Percentiles rank a stretch among this genome's conserved stretches.
These are phyloP conservation scores for Voacanga thouarsii DNA, from an alignment of 257 asterid genomes.

Conservation along the genomic window DNA sequence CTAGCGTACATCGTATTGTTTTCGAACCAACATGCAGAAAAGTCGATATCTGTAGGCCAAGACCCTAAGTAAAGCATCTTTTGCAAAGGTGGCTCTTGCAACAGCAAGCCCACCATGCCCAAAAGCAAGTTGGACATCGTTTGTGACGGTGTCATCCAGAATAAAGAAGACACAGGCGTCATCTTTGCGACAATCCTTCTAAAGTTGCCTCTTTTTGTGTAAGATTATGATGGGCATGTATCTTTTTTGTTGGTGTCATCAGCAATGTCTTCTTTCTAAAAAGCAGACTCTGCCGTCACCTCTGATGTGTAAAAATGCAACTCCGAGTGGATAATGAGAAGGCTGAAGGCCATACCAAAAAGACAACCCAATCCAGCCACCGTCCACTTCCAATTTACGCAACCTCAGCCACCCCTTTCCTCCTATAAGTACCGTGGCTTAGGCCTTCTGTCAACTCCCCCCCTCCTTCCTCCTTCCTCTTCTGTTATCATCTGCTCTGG, in stretches of 20 bases:
- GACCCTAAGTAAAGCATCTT: background rate
- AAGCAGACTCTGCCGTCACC: slow-evolving; percentile 29
- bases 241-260: slow-evolving; percentile 33
- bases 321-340: slow-evolving; percentile 41
- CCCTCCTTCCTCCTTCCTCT: slow-evolving; percentile 11
- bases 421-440: background rate
- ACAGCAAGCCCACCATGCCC: slow-evolving; percentile 9
- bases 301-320: slow-evolving; percentile 43
- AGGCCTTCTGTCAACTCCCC: slow-evolving; percentile 31
- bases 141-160: background rate
- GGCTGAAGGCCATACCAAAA: slow-evolving; percentile 36
- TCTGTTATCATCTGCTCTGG: background rate
- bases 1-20: no score
- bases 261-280: slow-evolving; percentile 20
- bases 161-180: slow-evolving; percentile 2
- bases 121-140: slow-evolving; percentile 13
- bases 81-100: background rate
- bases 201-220: slow-evolving; percentile 9
- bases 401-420: slow-evolving; percentile 27
- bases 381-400: slow-evolving; percentile 24
- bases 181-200: background rate
- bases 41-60: background rate
- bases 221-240: slow-evolving; percentile 20
- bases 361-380: slow-evolving; percentile 24
- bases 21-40: background rate